phyloP scores from a whole-genome alignment of 129 eudicot genomes.

The Smallanthus sonchifolius region DNA sequence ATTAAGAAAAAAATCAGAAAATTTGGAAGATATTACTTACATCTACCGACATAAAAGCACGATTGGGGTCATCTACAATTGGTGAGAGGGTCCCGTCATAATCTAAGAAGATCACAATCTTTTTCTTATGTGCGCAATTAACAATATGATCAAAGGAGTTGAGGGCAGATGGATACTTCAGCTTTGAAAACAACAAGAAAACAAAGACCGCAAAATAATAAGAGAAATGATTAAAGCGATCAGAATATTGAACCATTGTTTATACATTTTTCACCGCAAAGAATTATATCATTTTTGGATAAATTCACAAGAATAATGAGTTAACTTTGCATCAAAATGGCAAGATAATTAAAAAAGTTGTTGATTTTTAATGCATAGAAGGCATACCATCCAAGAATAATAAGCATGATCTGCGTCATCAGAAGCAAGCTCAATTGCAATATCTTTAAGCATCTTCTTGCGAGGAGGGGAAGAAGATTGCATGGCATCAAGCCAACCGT shows the following conservation, averaged over 20 bases:
- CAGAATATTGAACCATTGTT: background rate
- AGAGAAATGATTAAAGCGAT: background rate
- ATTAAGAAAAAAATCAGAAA: background rate
- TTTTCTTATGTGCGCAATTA: conserved; percentile 46
- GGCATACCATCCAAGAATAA: conserved; percentile 69
- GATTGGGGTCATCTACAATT: conserved; percentile 83
- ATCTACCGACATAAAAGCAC: conserved; percentile 74
- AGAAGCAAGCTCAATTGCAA: conserved; percentile 36
- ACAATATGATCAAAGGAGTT: conserved; percentile 47
- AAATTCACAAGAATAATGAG: background rate
- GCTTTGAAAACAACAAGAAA: conserved; percentile 29
- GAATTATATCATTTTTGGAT: background rate
- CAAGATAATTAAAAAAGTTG: background rate
- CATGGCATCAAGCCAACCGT: conserved; percentile 91
- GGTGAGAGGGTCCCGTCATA: conserved; percentile 96
- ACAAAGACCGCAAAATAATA: background rate
- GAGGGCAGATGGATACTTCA: conserved; percentile 78
- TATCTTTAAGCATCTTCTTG: conserved; percentile 50
- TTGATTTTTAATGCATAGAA: background rate
- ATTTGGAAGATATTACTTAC: conserved; percentile 37
- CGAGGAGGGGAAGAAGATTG: conserved; percentile 84
- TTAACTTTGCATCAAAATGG: background rate
- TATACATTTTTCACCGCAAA: background rate
- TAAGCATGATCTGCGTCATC: conserved; percentile 55
- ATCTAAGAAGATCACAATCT: conserved; percentile 72